Evolutionary conservation across 768 basidiomycete genomes (phyloP), one percentile per base, ranked within the genome.

Genomic region (Trametes gibbosa): DNA sequence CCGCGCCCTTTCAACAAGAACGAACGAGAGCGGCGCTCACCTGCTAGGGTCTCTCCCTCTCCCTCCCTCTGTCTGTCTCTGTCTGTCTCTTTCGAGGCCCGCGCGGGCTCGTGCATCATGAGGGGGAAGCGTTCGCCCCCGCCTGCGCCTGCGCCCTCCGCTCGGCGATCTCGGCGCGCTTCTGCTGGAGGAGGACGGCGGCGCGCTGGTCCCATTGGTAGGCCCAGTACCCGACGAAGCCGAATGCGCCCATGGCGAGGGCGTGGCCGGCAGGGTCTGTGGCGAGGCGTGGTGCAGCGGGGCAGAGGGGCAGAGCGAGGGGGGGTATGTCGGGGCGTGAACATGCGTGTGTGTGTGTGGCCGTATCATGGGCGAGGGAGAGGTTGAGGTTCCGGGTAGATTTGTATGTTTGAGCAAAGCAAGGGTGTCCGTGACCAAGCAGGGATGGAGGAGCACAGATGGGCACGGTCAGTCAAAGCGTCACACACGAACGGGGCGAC

Each of bases 201-300:
- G 87, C 81, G n/a, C 83, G 77, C 50, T 76, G 63, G 66, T 91
- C 89, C 81, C 86, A 87, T 37, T 73, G 71, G 68, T 88, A 83
- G 19, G 82, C 86, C 81, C 81, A 88, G 76, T 93, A 93, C 39
- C 92, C 92, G 12, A 75, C 77, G 66, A 79, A 85, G 1, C 87
- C 89, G 68, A 90, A 93, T 1, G 76, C 81, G 35, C 71, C 83
- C 79, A 89, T 87, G 29, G 88, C 79, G 62, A 89, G 73, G 46
- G 81, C 72, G 66, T 93, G 91, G 25, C 84, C 90, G 21, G 79
- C 80, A 3, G 85, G 81, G 78, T 93, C 92, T 94, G 67, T 37
- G 3, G n/a, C 34, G 23, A 42, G 34, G 17, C 37, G 37, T 39
- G 37, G 37, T 25, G 21, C 32, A 10, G 29, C 10, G 5, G 29